phyloP scores from a whole-genome alignment of 495 filamentous ascomycete genomes.

The Pseudevernia furfuracea region DNA sequence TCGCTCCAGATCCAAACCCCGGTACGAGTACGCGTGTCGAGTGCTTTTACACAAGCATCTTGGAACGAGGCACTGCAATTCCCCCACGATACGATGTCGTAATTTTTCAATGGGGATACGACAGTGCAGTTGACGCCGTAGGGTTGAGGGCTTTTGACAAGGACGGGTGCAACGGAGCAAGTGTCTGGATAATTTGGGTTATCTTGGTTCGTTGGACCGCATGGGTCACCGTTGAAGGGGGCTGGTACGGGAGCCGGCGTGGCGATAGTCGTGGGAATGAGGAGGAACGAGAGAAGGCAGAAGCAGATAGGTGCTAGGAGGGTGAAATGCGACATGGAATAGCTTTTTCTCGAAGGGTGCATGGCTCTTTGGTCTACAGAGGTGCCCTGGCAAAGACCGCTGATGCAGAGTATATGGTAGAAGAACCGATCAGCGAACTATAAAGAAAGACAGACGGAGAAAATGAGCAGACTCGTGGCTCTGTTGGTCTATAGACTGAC shows the following conservation, averaged over 20 bases:
- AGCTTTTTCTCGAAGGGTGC: not conserved
- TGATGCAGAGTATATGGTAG: not conserved
- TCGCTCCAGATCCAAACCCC: not conserved
- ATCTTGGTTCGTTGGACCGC: not conserved
- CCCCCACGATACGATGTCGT: not conserved
- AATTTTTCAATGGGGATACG: not conserved
- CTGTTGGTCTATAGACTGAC: no score
- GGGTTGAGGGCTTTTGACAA: not conserved
- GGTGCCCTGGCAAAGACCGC: not conserved
- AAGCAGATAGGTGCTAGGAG: constrained; percentile 2
- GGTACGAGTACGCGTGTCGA: not conserved
- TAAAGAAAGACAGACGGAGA: not conserved
- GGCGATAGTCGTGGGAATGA: not conserved
- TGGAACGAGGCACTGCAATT: constrained; percentile 2
- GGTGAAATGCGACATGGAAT: not conserved
- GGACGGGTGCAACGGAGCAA: not conserved
- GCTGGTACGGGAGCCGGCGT: constrained; percentile 2
- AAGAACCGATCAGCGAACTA: not conserved
- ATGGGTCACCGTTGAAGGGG: constrained; percentile 8
- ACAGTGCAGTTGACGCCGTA: constrained; percentile 5
- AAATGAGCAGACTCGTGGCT: not conserved
- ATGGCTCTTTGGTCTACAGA: not conserved
- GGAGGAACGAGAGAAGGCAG: not conserved
- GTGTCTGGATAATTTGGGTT: not conserved
- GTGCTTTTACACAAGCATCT: not conserved